Conservation (phyloP, 2,329 filamentous ascomycete genomes). For the Apiospora hydei region DNA sequence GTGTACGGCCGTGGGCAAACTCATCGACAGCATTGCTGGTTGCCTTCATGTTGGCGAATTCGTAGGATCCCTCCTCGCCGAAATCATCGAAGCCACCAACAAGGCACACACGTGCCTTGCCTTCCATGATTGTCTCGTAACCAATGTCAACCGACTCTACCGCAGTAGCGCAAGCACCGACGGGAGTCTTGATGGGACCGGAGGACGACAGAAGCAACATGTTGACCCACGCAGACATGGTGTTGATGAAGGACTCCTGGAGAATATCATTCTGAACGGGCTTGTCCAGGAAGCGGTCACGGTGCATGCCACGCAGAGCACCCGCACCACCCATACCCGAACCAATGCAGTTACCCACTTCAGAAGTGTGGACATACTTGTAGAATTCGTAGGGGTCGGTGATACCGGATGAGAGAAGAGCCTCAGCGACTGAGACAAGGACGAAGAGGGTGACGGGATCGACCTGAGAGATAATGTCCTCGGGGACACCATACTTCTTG, state of each 20-base stretch:
- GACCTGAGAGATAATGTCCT: conserved; percentile 97
- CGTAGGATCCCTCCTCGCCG: conserved; percentile 98
- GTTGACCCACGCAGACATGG: conserved; percentile 99
- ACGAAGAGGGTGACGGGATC: conserved; percentile 96
- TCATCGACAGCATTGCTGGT: conserved; percentile 98
- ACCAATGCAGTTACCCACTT: conserved; percentile 97
- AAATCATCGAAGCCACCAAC: conserved; percentile 99
- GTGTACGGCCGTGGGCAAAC: conserved; percentile 92
- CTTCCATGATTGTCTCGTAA: conserved; percentile 97
- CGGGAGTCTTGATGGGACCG: conserved; percentile 97
- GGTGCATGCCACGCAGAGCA: conserved; percentile 97
- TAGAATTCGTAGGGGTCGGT: conserved; percentile 99
- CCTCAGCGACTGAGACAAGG: conserved; percentile 91
- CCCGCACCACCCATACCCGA: conserved; percentile 96
- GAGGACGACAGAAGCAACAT: conserved; percentile 98
- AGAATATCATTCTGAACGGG: conserved; percentile 98
- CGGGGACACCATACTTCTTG: conserved; percentile 93
- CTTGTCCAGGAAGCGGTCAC: conserved; percentile 95
- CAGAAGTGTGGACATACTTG: conserved; percentile 97
- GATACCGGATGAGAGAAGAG: conserved; percentile 90
- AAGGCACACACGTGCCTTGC: conserved; percentile 96
- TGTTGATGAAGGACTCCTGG: conserved; percentile 99
- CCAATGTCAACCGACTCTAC: conserved; percentile 98
- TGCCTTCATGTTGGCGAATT: conserved; percentile 99
- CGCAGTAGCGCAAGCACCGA: conserved; percentile 95